Conservation (phyloP, 257 asterid genomes). For the Nicotiana benthamiana region DNA sequence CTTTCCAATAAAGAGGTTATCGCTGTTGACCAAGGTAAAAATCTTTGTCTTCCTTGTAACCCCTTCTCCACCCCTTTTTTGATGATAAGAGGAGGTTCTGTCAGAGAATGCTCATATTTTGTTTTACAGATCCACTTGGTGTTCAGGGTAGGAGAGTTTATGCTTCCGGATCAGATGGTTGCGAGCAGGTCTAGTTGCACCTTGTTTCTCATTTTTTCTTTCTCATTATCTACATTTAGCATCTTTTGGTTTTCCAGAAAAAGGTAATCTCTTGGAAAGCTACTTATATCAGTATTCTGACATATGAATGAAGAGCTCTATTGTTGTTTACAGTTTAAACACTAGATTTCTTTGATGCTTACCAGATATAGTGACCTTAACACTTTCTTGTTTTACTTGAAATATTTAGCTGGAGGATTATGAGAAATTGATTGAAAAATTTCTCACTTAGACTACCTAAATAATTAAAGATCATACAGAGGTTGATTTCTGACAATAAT, state of each 20-base stretch:
- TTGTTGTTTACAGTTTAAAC: neutral
- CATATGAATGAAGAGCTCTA: neutral
- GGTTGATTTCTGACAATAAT: neutral
- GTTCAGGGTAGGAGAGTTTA: constrained; percentile 88
- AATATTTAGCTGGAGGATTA: neutral
- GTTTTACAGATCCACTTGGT: constrained; percentile 71
- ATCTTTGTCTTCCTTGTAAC: neutral
- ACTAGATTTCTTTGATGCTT: neutral
- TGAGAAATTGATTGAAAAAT: neutral
- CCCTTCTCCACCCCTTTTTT: neutral
- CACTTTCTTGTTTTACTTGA: neutral
- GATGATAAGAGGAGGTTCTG: neutral
- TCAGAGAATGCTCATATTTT: neutral
- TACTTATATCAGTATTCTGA: neutral
- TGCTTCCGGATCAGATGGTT: constrained; percentile 46
- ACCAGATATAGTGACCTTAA: neutral
- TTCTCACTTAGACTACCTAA: neutral
- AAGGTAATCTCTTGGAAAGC: neutral
- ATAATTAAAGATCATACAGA: neutral
- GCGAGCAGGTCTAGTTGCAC: constrained; percentile 44
- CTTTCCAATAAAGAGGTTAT: constrained; percentile 77
- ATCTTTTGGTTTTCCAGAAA: neutral
- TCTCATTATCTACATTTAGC: neutral
- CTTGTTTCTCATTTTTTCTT: neutral
- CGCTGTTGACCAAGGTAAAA: constrained; percentile 79